Conservation (phyloP, 1,284 basidiomycete species). For the Ustilago vetiveriae region DNA sequence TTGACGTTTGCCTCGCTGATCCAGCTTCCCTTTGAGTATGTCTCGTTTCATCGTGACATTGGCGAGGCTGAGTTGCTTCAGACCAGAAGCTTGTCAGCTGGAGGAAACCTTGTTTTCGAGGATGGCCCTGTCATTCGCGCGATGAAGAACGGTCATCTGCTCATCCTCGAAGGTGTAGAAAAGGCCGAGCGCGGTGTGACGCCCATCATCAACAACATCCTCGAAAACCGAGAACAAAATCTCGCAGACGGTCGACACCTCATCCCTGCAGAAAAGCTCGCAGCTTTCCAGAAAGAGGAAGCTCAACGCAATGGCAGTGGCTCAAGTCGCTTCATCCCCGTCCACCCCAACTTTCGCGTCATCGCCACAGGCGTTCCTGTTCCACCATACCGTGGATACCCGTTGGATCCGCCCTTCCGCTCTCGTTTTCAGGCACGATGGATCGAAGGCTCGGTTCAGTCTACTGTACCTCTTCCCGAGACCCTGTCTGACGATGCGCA, state of each 20-base stretch:
- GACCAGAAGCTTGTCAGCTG: conserved; percentile 59
- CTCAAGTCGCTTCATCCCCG: conserved; percentile 60
- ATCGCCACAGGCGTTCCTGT: conserved; percentile 66
- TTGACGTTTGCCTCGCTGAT: conserved; percentile 66
- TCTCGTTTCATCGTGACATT: conserved; percentile 67
- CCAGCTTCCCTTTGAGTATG: conserved; percentile 66
- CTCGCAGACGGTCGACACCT: conserved; percentile 68
- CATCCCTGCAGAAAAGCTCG: conserved; percentile 65
- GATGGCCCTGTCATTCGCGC: conserved; percentile 67
- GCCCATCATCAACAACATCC: conserved; percentile 67
- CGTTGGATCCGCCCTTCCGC: conserved; percentile 68
- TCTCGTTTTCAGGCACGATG: conserved; percentile 67
- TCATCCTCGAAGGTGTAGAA: conserved; percentile 68
- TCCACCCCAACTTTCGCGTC: conserved; percentile 67
- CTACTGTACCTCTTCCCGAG: conserved; percentile 31
- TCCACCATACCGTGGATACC: conserved; percentile 67
- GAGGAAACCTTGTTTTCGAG: conserved; percentile 64
- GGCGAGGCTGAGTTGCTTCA: conserved; percentile 68
- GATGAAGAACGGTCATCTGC: conserved; percentile 66
- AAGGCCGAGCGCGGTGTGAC: conserved; percentile 66
- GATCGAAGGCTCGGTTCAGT: conserved; percentile 62
- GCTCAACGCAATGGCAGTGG: conserved; percentile 11
- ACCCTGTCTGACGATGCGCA: conserved; percentile 24
- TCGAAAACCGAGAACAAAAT: conserved; percentile 67
- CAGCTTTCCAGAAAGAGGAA: conserved; percentile 40